These are phyloP conservation scores for Angomonas deanei DNA, from an alignment of 208 protist species.

Conservation along the genomic window DNA sequence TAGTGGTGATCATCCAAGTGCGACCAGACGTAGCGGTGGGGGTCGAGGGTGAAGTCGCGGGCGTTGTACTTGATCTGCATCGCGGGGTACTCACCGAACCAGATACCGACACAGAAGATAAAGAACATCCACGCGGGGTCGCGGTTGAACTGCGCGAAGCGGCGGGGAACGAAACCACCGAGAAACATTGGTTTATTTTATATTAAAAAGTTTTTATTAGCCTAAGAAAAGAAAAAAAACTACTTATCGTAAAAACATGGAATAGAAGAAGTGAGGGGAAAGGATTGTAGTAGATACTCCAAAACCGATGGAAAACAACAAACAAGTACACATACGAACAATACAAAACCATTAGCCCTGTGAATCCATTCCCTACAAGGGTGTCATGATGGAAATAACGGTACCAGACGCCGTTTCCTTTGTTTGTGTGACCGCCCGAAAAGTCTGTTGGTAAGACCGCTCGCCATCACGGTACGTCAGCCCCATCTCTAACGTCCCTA, in stretches of 20 bases:
- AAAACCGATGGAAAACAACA: no score
- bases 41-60: conserved; percentile 68
- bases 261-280: no score
- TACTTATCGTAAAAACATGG: no score
- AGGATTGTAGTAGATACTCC: no score
- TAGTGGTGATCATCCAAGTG: conserved; percentile 82
- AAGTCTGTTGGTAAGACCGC: no score
- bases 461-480: not conserved
- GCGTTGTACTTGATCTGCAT: conserved; percentile 87
- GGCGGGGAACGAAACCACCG: conserved; percentile 80
- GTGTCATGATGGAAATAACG: not conserved
- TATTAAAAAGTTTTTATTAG: not conserved
- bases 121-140: conserved; percentile 83
- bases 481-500: not conserved
- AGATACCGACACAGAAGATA: conserved; percentile 71
- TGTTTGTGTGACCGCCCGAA: not conserved
- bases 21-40: conserved; percentile 85
- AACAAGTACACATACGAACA: not conserved
- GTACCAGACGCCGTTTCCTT: not conserved
- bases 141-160: conserved; percentile 79
- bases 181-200: conserved; percentile 50
- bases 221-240: not conserved
- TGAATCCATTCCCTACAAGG: not conserved
- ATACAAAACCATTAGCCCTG: not conserved
- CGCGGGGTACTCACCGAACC: conserved; percentile 77